Evolutionary conservation across 306 rosid species (phyloP).

Genomic region (Lotus japonicus): DNA sequence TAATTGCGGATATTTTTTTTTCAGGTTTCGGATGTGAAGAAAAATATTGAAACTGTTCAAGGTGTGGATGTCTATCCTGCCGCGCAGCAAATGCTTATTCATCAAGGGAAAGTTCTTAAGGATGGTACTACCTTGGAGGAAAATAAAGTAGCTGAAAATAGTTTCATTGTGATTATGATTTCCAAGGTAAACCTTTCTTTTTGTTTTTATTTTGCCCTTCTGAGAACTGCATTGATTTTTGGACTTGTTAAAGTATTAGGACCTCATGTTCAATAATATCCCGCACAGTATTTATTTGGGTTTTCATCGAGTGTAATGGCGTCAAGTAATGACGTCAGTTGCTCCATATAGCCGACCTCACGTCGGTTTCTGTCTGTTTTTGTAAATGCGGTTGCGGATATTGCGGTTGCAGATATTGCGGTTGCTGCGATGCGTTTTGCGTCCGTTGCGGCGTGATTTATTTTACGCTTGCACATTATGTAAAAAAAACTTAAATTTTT

Average conservation of each 20-base stretch:
- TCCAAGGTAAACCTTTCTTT: constrained; percentile 53
- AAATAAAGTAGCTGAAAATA: constrained; percentile 75
- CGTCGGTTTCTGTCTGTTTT: no score
- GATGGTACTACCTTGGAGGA: constrained; percentile 73
- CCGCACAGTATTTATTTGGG: no score
- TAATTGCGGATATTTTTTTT: constrained; percentile 7
- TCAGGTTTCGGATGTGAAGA: constrained; percentile 88
- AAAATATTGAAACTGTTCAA: constrained; percentile 62
- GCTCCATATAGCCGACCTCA: no score
- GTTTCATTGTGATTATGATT: constrained; percentile 89
- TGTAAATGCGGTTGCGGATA: no score
- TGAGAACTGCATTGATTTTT: background rate
- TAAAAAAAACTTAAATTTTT: no score
- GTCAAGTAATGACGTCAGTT: no score
- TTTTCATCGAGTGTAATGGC: no score
- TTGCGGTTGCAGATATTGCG: no score
- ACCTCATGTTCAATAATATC: background rate
- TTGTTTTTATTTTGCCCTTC: background rate
- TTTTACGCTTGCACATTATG: no score
- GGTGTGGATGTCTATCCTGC: constrained; percentile 84
- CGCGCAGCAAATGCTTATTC: constrained; percentile 84
- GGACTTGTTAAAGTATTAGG: background rate
- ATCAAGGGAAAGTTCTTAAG: constrained; percentile 90
- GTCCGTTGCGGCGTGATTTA: no score
- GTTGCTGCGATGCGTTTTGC: no score